Conservation (phyloP, 805 yeast genomes). For the Saccharomycopsis synnaedendra region DNA sequence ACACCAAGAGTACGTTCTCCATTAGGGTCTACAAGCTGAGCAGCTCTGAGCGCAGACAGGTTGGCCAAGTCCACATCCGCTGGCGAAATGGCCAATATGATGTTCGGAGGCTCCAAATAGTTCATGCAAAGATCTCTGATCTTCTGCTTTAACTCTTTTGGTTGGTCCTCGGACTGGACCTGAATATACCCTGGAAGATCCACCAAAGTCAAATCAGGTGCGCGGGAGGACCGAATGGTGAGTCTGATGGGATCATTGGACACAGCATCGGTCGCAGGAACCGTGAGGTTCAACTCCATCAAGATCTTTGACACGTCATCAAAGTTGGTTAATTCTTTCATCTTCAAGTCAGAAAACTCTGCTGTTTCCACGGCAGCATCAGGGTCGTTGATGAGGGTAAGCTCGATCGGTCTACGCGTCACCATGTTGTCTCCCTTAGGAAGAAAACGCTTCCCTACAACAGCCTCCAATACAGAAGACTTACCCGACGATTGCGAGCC, state of each 20-base stretch:
- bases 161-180: slow-evolving; percentile 94
- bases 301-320: slow-evolving; percentile 79
- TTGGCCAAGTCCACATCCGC: slow-evolving; percentile 98
- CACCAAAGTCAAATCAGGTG: slow-evolving; percentile 87
- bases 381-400: slow-evolving; percentile 86
- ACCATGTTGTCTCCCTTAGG: slow-evolving; percentile 99
- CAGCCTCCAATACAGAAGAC: slow-evolving; percentile 88
- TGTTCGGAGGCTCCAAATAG: slow-evolving; percentile 84
- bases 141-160: slow-evolving; percentile 65
- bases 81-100: slow-evolving; percentile 89
- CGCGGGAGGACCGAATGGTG: slow-evolving; percentile 78
- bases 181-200: slow-evolving; percentile 98
- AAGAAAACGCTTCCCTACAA: slow-evolving; percentile 95
- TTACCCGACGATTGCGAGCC: slow-evolving; percentile 98
- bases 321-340: slow-evolving; percentile 78
- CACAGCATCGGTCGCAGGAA: slow-evolving; percentile 74
- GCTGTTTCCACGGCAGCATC: slow-evolving; percentile 60
- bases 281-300: slow-evolving; percentile 84
- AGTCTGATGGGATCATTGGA: slow-evolving; percentile 91
- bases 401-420: slow-evolving; percentile 92
- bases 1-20: slow-evolving; percentile 97
- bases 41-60: slow-evolving; percentile 87
- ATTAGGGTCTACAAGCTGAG: slow-evolving; percentile 78
- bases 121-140: slow-evolving; percentile 74
- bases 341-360: slow-evolving; percentile 83